Conservation (phyloP, 202 grass and related monocot species). For the Zoysia matrella region DNA sequence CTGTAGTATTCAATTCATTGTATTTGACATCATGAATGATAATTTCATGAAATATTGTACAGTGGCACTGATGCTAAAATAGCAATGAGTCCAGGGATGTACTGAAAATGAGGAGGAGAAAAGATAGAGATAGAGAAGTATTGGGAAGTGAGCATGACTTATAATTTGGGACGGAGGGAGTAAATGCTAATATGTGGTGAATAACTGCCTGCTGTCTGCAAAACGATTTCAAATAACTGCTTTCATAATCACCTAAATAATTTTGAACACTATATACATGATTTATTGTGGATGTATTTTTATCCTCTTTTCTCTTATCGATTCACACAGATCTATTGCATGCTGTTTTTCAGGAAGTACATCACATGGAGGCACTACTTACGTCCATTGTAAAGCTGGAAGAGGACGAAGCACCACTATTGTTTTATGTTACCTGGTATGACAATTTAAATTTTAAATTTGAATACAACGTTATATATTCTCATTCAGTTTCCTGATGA, state of each 20-base stretch:
- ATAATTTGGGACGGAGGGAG: too few relatives aligned
- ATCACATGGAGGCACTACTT: conserved; percentile 43
- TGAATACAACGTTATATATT: not conserved
- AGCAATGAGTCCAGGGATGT: not conserved
- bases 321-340: not conserved
- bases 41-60: conserved; percentile 9
- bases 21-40: conserved; percentile 23
- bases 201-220: too few relatives aligned
- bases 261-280: not conserved
- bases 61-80: conserved; percentile 11
- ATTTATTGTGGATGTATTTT: not conserved
- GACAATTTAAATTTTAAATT: conserved; percentile 27
- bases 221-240: too few relatives aligned
- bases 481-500: conserved; percentile 22
- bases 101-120: too few relatives aligned
- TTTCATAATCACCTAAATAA: not conserved
- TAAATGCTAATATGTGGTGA: too few relatives aligned
- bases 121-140: too few relatives aligned
- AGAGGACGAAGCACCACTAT: conserved; percentile 90
- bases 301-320: not conserved
- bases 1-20: not conserved
- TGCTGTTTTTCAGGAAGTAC: conserved; percentile 59
- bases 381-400: conserved; percentile 39
- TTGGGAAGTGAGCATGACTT: too few relatives aligned
- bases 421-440: conserved; percentile 95